A percentile compares a stretch with the other conserved stretches of the same genome.
phyloP scores from a whole-genome alignment of 2,329 filamentous ascomycete genomes.

The Aspergillus tanneri region DNA sequence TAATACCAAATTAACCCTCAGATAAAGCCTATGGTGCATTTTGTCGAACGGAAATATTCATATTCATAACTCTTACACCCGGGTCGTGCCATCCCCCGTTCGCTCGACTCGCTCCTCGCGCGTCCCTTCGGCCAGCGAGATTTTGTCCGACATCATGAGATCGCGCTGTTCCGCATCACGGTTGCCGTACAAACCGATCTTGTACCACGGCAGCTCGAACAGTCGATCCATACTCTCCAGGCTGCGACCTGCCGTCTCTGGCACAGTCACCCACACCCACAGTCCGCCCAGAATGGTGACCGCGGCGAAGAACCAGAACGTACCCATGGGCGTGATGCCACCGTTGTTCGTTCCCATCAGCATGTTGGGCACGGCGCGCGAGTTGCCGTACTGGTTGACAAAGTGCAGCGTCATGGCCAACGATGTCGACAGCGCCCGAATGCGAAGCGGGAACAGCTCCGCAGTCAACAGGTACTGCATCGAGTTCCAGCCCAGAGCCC shows the following conservation, averaged over 20 bases:
- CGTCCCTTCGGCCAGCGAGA: conserved; percentile 17
- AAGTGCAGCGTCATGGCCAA: conserved; percentile 78
- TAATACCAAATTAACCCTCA: too few species aligned
- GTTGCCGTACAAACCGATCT: conserved; percentile 58
- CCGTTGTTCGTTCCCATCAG: conserved; percentile 50
- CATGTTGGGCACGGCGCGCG: conserved; percentile 73
- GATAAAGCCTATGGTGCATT: too few species aligned
- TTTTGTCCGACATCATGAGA: conserved; percentile 26
- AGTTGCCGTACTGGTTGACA: conserved; percentile 74
- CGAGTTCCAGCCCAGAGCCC: conserved; percentile 71
- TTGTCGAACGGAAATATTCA: background rate
- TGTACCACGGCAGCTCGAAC: conserved; percentile 72
- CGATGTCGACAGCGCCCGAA: conserved; percentile 68
- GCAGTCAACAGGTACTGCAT: conserved; percentile 78
- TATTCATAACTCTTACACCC: conserved; percentile 8
- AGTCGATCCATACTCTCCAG: conserved; percentile 65
- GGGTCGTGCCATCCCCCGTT: conserved; percentile 19
- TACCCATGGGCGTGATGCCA: conserved; percentile 59
- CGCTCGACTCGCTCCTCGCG: background rate
- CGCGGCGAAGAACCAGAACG: conserved; percentile 73
- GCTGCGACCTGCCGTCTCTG: conserved; percentile 65
- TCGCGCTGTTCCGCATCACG: conserved; percentile 32
- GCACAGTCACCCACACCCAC: conserved; percentile 72
- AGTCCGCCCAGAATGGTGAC: conserved; percentile 66
- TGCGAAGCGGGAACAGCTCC: conserved; percentile 72